phyloP scores from a whole-genome alignment of 352 stramenopile genomes.

The Globisporangium rhizosaccharum region DNA sequence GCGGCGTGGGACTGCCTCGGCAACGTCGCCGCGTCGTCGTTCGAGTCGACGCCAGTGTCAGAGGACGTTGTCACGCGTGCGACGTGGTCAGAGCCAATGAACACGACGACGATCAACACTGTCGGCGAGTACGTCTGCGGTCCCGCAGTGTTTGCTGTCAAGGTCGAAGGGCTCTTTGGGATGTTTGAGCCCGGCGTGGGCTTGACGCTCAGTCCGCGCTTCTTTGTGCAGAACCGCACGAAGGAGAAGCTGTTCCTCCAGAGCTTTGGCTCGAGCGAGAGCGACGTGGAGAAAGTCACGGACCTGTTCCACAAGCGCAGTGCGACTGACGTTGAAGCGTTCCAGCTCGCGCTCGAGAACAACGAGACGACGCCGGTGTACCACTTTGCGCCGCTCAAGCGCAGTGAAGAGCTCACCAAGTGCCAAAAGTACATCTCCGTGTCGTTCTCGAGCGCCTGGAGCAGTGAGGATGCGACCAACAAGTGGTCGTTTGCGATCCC shows the following conservation, averaged over 20 bases:
- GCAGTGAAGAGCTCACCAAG: constrained; percentile 44
- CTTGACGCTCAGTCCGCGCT: constrained; percentile 75
- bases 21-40: constrained; percentile 46
- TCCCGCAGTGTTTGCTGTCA: constrained; percentile 68
- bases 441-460: constrained; percentile 68
- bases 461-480: constrained; percentile 35
- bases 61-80: constrained; percentile 61
- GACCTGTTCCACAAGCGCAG: constrained; percentile 69
- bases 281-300: constrained; percentile 54
- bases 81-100: constrained; percentile 78
- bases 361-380: constrained; percentile 69
- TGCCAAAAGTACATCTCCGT: constrained; percentile 79
- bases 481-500: constrained; percentile 80
- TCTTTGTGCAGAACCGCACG: constrained; percentile 80
- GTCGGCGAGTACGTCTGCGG: constrained; percentile 71
- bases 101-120: constrained; percentile 83
- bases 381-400: constrained; percentile 76
- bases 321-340: constrained; percentile 47
- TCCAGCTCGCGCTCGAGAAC: constrained; percentile 43
- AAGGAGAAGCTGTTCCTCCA: constrained; percentile 77
- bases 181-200: constrained; percentile 70
- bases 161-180: constrained; percentile 79
- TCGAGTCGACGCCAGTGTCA: constrained; percentile 36
- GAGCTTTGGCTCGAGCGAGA: constrained; percentile 60
- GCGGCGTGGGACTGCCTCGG: constrained; percentile 52